A percentile compares a stretch with the other conserved stretches of the same genome.
phyloP scores from a whole-genome alignment of 1,284 basidiomycete genomes.

The Ustilago xerochloae region DNA sequence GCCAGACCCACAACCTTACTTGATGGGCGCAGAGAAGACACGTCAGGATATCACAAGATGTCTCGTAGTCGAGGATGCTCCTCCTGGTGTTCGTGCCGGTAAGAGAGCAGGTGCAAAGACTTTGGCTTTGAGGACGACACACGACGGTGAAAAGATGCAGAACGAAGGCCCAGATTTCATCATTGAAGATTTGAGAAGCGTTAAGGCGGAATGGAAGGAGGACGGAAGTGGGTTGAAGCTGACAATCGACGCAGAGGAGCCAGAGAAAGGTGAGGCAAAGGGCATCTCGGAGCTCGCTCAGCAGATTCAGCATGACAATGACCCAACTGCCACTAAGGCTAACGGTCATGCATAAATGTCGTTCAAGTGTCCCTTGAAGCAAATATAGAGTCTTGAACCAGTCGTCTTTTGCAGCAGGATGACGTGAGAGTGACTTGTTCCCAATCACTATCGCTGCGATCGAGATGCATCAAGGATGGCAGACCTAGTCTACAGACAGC shows the following conservation, averaged over 20 bases:
- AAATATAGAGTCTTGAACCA: too few species aligned
- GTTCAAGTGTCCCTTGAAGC: too few species aligned
- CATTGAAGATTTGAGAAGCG: slow-evolving; percentile 60
- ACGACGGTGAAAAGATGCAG: slow-evolving; percentile 59
- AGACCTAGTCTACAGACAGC: too few species aligned
- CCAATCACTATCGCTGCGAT: background rate
- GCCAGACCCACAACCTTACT: slow-evolving; percentile 66
- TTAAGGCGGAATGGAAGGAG: slow-evolving; percentile 58
- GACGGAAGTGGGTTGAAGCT: slow-evolving; percentile 50
- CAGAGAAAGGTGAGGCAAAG: slow-evolving; percentile 40
- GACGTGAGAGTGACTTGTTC: too few species aligned
- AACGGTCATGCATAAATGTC: slow-evolving; percentile 9
- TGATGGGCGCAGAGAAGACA: slow-evolving; percentile 56
- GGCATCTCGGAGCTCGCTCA: slow-evolving; percentile 39
- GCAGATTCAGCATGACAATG: slow-evolving; percentile 37
- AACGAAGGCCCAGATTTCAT: slow-evolving; percentile 61
- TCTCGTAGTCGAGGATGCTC: slow-evolving; percentile 67
- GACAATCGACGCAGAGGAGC: slow-evolving; percentile 57
- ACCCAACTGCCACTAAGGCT: slow-evolving; percentile 16
- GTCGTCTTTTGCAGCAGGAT: too few species aligned
- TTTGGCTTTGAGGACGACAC: slow-evolving; percentile 61
- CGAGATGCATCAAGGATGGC: too few species aligned
- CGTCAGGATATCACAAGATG: slow-evolving; percentile 52
- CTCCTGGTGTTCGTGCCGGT: slow-evolving; percentile 61
- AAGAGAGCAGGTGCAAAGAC: slow-evolving; percentile 63